Percentiles rank a stretch among this genome's conserved stretches.
Evolutionary conservation across 2,329 filamentous ascomycete genomes (phyloP).

Genomic region (Neofusicoccum ribis): DNA sequence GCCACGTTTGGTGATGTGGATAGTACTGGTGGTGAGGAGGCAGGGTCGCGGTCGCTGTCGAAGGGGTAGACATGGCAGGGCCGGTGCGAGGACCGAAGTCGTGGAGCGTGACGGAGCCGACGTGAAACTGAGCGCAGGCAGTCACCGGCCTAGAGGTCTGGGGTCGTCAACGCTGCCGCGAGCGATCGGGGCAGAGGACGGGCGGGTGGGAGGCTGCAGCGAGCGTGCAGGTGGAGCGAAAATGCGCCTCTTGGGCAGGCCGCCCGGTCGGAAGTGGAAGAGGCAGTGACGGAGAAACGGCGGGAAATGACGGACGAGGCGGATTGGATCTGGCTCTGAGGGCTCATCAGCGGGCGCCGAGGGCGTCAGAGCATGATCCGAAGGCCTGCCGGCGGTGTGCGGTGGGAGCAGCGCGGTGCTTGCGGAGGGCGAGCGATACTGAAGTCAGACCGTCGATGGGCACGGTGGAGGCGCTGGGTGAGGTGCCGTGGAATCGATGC

Average conservation of each 20-base stretch:
- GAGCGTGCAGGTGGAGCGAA: not conserved
- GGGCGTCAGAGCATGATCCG: constrained; percentile 4
- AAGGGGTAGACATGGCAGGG: constrained; percentile 44
- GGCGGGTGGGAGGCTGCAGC: not conserved
- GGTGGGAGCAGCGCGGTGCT: constrained; percentile 4
- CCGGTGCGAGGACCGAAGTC: constrained; percentile 17
- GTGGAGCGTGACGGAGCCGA: constrained; percentile 15
- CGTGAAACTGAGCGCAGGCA: constrained; percentile 3
- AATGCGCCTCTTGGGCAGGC: constrained; percentile 1
- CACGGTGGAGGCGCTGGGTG: constrained; percentile 13
- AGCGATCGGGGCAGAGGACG: not conserved
- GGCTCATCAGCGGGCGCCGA: constrained; percentile 8
- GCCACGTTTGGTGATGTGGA: constrained; percentile 25
- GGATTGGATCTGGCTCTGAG: not conserved
- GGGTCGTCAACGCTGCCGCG: constrained; percentile 1
- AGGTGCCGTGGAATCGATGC: constrained; percentile 3
- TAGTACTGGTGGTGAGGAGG: constrained; percentile 24
- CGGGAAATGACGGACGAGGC: constrained; percentile 20
- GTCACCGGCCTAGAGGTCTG: not conserved
- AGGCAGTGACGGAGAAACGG: constrained; percentile 20
- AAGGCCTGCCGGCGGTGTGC: not conserved
- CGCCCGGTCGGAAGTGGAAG: constrained; percentile 15
- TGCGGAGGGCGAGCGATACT: constrained; percentile 10
- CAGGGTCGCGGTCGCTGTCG: constrained; percentile 45
- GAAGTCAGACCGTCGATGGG: constrained; percentile 16